Conservation (phyloP, 345 rosid genomes). For the Brassica rapa region DNA sequence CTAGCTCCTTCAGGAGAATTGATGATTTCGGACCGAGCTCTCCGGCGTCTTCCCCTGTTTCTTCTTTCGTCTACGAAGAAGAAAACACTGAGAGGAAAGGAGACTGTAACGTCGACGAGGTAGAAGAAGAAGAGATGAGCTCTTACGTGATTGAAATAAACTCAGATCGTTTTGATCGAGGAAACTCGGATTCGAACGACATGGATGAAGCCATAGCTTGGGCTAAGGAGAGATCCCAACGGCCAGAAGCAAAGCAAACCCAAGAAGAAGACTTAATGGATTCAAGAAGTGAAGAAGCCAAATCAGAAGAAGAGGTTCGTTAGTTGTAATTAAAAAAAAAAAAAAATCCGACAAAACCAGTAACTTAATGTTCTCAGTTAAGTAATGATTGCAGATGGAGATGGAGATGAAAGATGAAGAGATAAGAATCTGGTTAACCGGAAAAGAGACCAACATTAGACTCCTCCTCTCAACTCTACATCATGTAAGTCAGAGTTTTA, state of each 20-base stretch:
- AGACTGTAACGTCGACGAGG: conserved; percentile 35
- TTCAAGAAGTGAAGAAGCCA: conserved; percentile 39
- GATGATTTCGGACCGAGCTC: conserved; percentile 70
- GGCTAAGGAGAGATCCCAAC: conserved; percentile 44
- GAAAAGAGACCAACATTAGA: conserved; percentile 73
- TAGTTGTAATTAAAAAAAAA: not conserved
- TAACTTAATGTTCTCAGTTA: not conserved
- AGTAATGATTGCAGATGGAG: conserved; percentile 47
- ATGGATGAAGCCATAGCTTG: conserved; percentile 47
- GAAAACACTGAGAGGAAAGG: conserved; percentile 29
- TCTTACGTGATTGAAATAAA: conserved; percentile 89
- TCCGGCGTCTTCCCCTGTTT: conserved; percentile 68
- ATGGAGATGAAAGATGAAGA: conserved; percentile 64
- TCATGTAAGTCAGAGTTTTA: conserved; percentile 46
- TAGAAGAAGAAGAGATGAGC: conserved; percentile 64
- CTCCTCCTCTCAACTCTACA: conserved; percentile 78
- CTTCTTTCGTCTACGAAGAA: conserved; percentile 53
- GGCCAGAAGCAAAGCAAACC: conserved; percentile 40
- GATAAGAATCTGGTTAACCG: conserved; percentile 66
- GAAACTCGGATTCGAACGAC: conserved; percentile 41
- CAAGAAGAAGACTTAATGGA: conserved; percentile 43
- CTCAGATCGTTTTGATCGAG: conserved; percentile 58
- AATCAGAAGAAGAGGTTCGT: conserved; percentile 51
- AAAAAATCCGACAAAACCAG: not conserved
- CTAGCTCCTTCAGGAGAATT: conserved; percentile 51